Evolutionary conservation across 2,329 filamentous ascomycete genomes (phyloP).

Genomic region (Cytospora paraplurivora): DNA sequence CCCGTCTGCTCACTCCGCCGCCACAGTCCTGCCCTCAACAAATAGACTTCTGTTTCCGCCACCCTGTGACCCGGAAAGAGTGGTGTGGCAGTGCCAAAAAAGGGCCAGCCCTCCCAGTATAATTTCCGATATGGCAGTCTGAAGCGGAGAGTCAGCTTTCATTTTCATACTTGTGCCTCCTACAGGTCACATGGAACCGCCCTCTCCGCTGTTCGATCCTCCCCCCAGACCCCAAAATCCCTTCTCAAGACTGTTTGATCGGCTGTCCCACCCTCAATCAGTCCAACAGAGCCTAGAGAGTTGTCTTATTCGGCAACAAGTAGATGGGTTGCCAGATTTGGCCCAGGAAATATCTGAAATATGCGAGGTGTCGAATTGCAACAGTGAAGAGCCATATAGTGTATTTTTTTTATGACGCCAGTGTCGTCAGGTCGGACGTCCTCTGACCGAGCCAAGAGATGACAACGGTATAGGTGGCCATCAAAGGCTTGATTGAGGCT

Average conservation of each 20-base stretch:
- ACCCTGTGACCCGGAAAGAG: not conserved
- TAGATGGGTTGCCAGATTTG: not conserved
- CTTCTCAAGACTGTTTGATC: not conserved
- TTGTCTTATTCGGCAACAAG: not conserved
- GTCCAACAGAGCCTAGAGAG: not conserved
- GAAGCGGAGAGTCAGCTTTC: not conserved
- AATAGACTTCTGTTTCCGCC: not conserved
- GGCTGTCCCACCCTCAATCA: not conserved
- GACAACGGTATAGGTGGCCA: constrained; percentile 10
- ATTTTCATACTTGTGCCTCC: not conserved
- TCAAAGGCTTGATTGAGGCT: constrained; percentile 9
- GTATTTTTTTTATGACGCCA: constrained; percentile 6
- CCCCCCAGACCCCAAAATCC: not conserved
- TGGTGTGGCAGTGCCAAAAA: not conserved
- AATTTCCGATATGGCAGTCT: not conserved
- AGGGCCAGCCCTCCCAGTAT: not conserved
- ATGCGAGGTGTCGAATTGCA: not conserved
- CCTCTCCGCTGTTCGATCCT: not conserved
- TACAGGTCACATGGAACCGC: not conserved
- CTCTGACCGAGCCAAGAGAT: constrained; percentile 3
- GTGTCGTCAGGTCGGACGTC: not conserved
- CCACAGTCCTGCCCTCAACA: not conserved
- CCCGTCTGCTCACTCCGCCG: not conserved
- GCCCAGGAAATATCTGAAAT: not conserved
- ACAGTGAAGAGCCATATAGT: not conserved